phyloP scores from a whole-genome alignment of 768 basidiomycete genomes.

The Tulasnella sp. region DNA sequence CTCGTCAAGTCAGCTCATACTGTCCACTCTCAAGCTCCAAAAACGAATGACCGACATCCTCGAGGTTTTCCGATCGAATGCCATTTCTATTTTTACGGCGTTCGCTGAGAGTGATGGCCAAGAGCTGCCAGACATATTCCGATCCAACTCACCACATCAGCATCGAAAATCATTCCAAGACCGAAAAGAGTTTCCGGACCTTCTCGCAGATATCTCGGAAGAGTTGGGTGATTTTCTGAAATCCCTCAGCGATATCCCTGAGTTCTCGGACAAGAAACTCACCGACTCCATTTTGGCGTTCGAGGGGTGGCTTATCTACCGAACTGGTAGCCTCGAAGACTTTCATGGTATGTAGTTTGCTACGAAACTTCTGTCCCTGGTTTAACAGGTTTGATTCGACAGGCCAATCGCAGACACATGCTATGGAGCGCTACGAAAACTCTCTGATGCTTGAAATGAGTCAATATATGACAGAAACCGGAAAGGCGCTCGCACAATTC shows the following conservation, averaged over 20 bases:
- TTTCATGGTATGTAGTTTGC: constrained; percentile 48
- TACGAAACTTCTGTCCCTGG: neutral
- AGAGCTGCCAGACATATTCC: constrained; percentile 38
- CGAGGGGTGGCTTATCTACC: constrained; percentile 70
- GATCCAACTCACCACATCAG: neutral
- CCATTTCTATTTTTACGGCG: constrained; percentile 63
- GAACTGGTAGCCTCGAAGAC: constrained; percentile 65
- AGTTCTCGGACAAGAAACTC: constrained; percentile 62
- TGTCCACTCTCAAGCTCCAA: constrained; percentile 67
- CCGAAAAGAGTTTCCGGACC: constrained; percentile 61
- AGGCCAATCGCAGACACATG: constrained; percentile 69
- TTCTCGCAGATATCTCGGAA: constrained; percentile 58
- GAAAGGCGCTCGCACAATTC: constrained; percentile 64
- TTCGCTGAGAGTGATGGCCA: constrained; percentile 44
- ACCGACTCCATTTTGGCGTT: constrained; percentile 65
- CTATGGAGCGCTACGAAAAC: constrained; percentile 63
- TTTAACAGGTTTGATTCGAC: neutral
- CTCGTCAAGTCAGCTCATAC: constrained; percentile 70
- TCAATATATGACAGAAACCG: constrained; percentile 65
- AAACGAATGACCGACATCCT: constrained; percentile 64
- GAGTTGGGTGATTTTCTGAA: constrained; percentile 65
- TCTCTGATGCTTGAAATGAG: constrained; percentile 69
- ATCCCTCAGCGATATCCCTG: constrained; percentile 73
- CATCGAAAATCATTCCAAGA: constrained; percentile 40
- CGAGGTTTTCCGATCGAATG: constrained; percentile 69